Conservation (phyloP, 306 rosid species). For the Alnus glutinosa region DNA sequence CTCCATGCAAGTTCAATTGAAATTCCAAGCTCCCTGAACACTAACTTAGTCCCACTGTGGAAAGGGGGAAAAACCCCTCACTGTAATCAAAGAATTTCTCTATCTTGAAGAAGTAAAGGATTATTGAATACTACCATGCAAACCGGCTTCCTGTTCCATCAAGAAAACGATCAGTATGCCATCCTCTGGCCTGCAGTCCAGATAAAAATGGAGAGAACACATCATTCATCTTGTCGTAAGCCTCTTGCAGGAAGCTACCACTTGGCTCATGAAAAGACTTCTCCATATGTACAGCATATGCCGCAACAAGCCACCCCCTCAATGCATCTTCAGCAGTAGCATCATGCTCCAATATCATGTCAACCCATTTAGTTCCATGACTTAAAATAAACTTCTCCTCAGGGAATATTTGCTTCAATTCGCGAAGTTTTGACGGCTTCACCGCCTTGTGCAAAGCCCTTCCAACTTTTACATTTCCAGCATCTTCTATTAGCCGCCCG, state of each 20-base stretch:
- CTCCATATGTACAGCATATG: slow-evolving; percentile 52
- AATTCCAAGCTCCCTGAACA: background rate
- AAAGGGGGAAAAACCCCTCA: background rate
- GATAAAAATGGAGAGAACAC: slow-evolving; percentile 58
- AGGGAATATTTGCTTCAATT: slow-evolving; percentile 55
- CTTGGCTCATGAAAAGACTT: slow-evolving; percentile 47
- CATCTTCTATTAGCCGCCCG: slow-evolving; percentile 65
- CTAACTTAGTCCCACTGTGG: background rate
- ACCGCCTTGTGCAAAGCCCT: slow-evolving; percentile 57
- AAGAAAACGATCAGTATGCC: slow-evolving; percentile 96
- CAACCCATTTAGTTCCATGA: slow-evolving; percentile 48
- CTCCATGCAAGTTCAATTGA: background rate
- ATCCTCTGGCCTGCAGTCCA: slow-evolving; percentile 77
- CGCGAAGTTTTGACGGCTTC: slow-evolving; percentile 71
- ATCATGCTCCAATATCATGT: slow-evolving; percentile 78
- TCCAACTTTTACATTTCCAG: slow-evolving; percentile 83
- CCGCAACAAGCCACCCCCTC: slow-evolving; percentile 96
- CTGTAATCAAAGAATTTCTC: slow-evolving; percentile 4
- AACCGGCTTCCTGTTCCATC: slow-evolving; percentile 84
- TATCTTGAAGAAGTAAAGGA: slow-evolving; percentile 6
- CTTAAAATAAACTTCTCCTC: slow-evolving; percentile 78
- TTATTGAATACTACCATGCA: slow-evolving; percentile 34
- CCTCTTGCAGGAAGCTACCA: slow-evolving; percentile 46
- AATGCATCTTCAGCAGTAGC: slow-evolving; percentile 91
- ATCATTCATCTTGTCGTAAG: slow-evolving; percentile 72